A percentile compares a stretch with the other conserved stretches of the same genome.
Conservation (phyloP, 139 green algal species). For the Tetraselmis striata region DNA sequence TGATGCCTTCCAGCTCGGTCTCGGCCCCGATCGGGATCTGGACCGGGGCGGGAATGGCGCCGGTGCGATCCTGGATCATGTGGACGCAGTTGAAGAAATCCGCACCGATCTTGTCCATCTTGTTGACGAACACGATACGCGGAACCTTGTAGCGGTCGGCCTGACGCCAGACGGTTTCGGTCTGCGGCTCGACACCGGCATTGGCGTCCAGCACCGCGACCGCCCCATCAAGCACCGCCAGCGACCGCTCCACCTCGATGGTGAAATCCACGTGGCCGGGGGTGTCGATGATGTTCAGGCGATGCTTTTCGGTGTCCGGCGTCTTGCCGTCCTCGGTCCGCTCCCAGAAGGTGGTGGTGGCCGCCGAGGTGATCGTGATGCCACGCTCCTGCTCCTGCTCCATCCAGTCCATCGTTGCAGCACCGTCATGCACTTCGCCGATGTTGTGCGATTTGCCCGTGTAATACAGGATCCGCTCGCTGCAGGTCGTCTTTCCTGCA, state of each 20-base stretch:
- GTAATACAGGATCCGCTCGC: slow-evolving; percentile 98
- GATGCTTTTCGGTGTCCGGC: no score
- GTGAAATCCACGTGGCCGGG: slow-evolving; percentile 78
- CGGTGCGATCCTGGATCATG: slow-evolving; percentile 34
- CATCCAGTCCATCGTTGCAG: slow-evolving; percentile 98
- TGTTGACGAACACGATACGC: slow-evolving; percentile 60
- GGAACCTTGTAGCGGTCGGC: slow-evolving; percentile 97
- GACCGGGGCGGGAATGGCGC: slow-evolving; percentile 29
- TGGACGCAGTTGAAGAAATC: slow-evolving; percentile 33
- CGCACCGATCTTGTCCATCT: slow-evolving; percentile 58
- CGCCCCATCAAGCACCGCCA: slow-evolving; percentile 96
- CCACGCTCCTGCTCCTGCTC: slow-evolving; percentile 90
- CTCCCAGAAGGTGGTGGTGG: slow-evolving; percentile 95
- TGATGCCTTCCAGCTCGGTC: slow-evolving; percentile 40
- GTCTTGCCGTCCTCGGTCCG: no score
- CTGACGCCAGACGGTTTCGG: slow-evolving; percentile 97
- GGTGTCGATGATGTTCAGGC: slow-evolving; percentile 99
- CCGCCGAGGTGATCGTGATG: slow-evolving; percentile 98
- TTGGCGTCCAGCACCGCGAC: slow-evolving; percentile 94
- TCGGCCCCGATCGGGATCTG: slow-evolving; percentile 52
- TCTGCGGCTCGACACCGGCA: slow-evolving; percentile 95
- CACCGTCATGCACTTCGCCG: slow-evolving; percentile 97
- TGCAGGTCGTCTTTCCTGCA: slow-evolving; percentile 95
- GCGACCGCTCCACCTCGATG: slow-evolving; percentile 89
- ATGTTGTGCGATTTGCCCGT: slow-evolving; percentile 89